Conservation (phyloP, 2,329 filamentous ascomycete genomes). For the Chrysoporthe austroafricana region DNA sequence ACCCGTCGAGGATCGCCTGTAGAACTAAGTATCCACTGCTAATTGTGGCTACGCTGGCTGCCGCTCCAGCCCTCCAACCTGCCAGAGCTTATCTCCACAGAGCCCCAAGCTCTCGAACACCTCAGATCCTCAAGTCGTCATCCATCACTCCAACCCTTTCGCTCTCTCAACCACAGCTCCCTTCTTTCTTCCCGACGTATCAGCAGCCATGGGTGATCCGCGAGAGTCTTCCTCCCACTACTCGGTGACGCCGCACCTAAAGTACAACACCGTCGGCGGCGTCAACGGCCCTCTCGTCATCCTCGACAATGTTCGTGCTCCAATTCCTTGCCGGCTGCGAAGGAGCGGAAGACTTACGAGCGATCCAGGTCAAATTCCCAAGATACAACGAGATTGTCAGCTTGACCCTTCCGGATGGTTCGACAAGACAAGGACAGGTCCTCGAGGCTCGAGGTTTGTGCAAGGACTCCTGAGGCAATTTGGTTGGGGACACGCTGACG, state of each 20-base stretch:
- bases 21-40: conserved; percentile 1
- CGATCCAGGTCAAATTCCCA: conserved; percentile 87
- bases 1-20: neutral
- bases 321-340: conserved; percentile 27
- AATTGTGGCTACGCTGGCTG: conserved; percentile 7
- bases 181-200: conserved; percentile 1
- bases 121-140: conserved; percentile 24
- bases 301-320: conserved; percentile 80
- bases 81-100: conserved; percentile 27
- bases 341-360: conserved; percentile 32
- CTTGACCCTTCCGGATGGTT: conserved; percentile 92
- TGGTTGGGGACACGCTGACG: conserved; percentile 15
- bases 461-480: conserved; percentile 24
- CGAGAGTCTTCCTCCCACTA: conserved; percentile 62
- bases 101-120: conserved; percentile 28
- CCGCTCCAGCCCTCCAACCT: conserved; percentile 12
- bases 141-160: conserved; percentile 9
- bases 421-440: conserved; percentile 91
- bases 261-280: conserved; percentile 98
- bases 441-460: conserved; percentile 89
- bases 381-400: conserved; percentile 98
- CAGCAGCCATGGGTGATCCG: conserved; percentile 55
- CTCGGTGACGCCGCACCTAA: conserved; percentile 66
- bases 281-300: conserved; percentile 98
- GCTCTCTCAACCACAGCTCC: conserved; percentile 12